Evolutionary conservation across 1,284 basidiomycete genomes (phyloP).

Genomic region (Coriolopsis trogii): DNA sequence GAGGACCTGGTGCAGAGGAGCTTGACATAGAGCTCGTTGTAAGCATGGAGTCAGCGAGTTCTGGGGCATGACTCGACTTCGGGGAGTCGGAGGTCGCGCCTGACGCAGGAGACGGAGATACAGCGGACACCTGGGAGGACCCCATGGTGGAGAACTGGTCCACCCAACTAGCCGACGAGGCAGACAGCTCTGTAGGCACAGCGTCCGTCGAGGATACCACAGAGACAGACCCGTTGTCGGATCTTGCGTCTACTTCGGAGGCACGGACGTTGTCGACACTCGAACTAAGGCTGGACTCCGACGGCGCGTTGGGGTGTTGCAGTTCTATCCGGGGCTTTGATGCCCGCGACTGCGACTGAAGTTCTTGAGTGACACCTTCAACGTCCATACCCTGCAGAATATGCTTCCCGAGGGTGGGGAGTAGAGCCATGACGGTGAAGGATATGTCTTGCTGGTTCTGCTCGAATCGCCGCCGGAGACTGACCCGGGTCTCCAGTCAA

Average conservation of each 20-base stretch:
- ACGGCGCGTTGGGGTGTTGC: constrained; percentile 26
- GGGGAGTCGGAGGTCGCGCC: constrained; percentile 17
- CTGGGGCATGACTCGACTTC: constrained; percentile 21
- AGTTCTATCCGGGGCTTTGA: constrained; percentile 17
- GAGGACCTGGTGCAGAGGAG: constrained; percentile 11
- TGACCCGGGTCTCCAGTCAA: no score
- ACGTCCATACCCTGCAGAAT: constrained; percentile 83
- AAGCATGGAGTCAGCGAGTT: constrained; percentile 31
- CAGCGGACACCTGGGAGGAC: constrained; percentile 21
- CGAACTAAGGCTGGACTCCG: constrained; percentile 47
- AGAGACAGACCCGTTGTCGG: constrained; percentile 51
- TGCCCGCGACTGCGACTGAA: constrained; percentile 54
- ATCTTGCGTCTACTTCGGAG: constrained; percentile 49
- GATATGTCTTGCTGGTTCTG: constrained; percentile 84
- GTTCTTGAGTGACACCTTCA: constrained; percentile 74
- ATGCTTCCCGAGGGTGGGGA: constrained; percentile 77
- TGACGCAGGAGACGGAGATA: constrained; percentile 10
- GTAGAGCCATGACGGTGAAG: constrained; percentile 80
- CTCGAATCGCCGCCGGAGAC: constrained; percentile 76
- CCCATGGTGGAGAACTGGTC: constrained; percentile 40
- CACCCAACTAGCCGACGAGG: constrained; percentile 55
- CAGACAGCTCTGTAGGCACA: constrained; percentile 34
- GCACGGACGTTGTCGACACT: constrained; percentile 43
- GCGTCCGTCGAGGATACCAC: constrained; percentile 38
- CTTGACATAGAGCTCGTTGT: constrained; percentile 42